Base-by-base conservation (phyloP, 495 filamentous ascomycete species). In the Terfezia boudieri region DNA sequence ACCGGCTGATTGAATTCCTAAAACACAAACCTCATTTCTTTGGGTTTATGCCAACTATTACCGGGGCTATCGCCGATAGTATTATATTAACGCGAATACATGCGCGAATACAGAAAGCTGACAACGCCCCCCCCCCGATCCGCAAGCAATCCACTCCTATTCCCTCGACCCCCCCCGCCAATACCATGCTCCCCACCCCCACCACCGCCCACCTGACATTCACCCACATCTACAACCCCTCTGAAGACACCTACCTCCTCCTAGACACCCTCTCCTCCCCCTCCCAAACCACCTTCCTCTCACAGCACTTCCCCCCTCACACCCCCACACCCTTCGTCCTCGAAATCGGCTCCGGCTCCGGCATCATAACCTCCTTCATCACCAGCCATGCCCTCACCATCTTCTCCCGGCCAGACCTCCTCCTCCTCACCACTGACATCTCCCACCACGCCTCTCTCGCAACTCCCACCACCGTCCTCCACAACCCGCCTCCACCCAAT, bases 161-260 rank as follows among this genome's bases (percentile, higher is more conserved):
- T 11, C 38, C 11, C 38, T 11, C 11, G 38, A 11, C 38, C 11
- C 11, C 38, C 38, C 11, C 2, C 14, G 9, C 20, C 43, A 14
- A 48, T 3, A n/a, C 20, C 2, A 51, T 51, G 16, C 49, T 51
- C 1, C 16, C 23, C 49, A 51, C n/a, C n/a, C n/a, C 49, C 49
- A 51, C 11, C 49, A 51, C 49, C 49, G 49, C 23, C n/a, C 49
- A 51, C 49, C n/a, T 51, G 2, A 17, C 23, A 2, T 51, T 32
- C 4, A 26, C 8, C 2, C 14, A 36, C 49, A 77, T 95, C 60
- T 98, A 98, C 69, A 84, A 93, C 64, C 90, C 90, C 46, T 80
- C 88, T 10, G 90, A 95, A 68, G 90, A 98, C 68, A 92, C 86
- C 16, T 96, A 81, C 65, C 77, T 98, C n/a, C 73, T 98, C 37